Conservation (phyloP, 2,329 filamentous ascomycete species). For the Exophiala alcalophila region DNA sequence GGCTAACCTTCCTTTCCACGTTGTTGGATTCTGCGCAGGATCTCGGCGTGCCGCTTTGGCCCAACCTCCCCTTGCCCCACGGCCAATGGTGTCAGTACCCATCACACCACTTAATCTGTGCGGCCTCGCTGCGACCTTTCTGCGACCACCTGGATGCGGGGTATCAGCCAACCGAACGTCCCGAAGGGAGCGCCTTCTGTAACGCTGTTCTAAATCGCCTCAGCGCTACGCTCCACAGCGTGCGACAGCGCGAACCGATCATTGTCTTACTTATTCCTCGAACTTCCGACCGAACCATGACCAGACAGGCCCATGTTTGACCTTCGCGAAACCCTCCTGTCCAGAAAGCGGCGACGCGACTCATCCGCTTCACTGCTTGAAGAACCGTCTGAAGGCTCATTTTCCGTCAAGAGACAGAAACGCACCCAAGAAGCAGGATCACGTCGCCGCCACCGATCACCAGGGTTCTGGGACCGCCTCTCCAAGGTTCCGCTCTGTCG, state of each 20-base stretch:
- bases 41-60: neutral
- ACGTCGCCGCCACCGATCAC: slow-evolving; percentile 5
- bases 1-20: neutral
- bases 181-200: slow-evolving; percentile 7
- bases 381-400: slow-evolving; percentile 3
- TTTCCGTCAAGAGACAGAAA: slow-evolving; percentile 19
- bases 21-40: neutral
- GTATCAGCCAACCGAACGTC: slow-evolving; percentile 2
- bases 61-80: too few species aligned
- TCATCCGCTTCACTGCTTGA: slow-evolving; percentile 5
- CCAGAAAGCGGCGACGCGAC: slow-evolving; percentile 15
- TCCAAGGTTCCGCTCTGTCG: slow-evolving; percentile 19
- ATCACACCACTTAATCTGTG: too few species aligned
- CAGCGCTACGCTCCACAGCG: slow-evolving; percentile 9
- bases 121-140: too few species aligned
- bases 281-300: slow-evolving; percentile 25
- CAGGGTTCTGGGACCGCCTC: slow-evolving; percentile 23
- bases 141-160: neutral
- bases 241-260: neutral
- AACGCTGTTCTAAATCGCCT: slow-evolving; percentile 11
- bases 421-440: slow-evolving; percentile 2
- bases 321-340: slow-evolving; percentile 17
- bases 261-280: slow-evolving; percentile 16
- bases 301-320: slow-evolving; percentile 18
- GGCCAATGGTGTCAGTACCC: too few species aligned